A percentile compares a stretch with the other conserved stretches of the same genome.
phyloP scores from a whole-genome alignment of 2,329 filamentous ascomycete genomes.

The Penicillium paneum region DNA sequence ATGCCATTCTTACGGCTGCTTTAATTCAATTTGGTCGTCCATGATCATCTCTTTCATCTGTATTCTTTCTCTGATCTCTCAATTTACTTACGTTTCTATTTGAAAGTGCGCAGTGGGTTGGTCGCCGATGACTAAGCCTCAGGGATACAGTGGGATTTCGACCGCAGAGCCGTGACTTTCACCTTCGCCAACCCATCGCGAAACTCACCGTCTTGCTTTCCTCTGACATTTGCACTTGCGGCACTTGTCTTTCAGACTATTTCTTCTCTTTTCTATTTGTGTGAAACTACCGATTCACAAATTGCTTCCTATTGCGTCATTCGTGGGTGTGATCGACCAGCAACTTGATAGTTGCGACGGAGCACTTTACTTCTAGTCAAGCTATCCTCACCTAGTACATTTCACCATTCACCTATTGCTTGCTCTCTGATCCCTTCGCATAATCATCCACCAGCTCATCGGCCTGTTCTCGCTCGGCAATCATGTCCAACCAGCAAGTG shows the following conservation, averaged over 20 bases:
- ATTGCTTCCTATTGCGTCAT: slow-evolving; percentile 8
- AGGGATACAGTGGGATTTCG: slow-evolving; percentile 36
- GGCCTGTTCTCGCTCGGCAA: slow-evolving; percentile 13
- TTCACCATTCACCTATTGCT: slow-evolving; percentile 9
- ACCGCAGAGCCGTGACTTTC: slow-evolving; percentile 35
- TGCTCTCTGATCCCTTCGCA: slow-evolving; percentile 16
- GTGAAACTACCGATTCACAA: neutral
- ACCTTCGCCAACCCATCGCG: slow-evolving; percentile 35
- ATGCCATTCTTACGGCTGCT: slow-evolving; percentile 10
- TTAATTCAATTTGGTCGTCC: neutral
- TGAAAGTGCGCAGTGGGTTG: neutral
- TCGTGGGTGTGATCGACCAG: slow-evolving; percentile 13
- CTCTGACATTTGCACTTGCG: slow-evolving; percentile 1
- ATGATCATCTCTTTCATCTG: neutral
- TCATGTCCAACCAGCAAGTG: slow-evolving; percentile 50
- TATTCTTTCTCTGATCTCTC: neutral
- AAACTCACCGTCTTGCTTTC: slow-evolving; percentile 10
- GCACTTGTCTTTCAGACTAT: neutral
- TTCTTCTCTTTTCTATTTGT: neutral
- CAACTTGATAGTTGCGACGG: slow-evolving; percentile 23
- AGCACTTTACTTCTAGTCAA: slow-evolving; percentile 9
- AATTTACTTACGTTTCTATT: slow-evolving; percentile 6
- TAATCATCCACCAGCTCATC: slow-evolving; percentile 10
- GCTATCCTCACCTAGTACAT: slow-evolving; percentile 24
- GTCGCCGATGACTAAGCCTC: slow-evolving; percentile 33